These are phyloP conservation scores for Candida bentonensis DNA, from an alignment of 805 yeast genomes.

Conservation along the genomic window DNA sequence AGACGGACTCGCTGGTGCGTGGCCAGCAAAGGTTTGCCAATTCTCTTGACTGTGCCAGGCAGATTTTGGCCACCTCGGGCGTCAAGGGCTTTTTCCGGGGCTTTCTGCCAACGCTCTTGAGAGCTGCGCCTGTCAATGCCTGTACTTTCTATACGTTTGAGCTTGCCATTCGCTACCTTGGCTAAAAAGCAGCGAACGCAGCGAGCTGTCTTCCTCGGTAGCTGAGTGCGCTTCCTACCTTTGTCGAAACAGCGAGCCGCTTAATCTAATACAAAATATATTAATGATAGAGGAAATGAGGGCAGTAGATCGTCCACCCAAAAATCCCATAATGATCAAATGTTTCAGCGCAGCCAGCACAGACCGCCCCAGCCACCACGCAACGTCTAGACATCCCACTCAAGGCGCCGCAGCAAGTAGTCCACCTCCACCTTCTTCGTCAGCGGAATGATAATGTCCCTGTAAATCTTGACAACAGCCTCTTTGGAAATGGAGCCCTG, in stretches of 20 bases:
- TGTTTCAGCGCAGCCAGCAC: too few species aligned
- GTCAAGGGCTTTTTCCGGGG: conserved; percentile 67
- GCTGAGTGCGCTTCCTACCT: too few species aligned
- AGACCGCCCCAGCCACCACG: too few species aligned
- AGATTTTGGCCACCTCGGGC: conserved; percentile 48
- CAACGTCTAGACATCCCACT: conserved; percentile 19
- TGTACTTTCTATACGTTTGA: conserved; percentile 94
- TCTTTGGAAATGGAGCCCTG: conserved; percentile 74
- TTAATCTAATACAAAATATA: too few species aligned
- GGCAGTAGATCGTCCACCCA: too few species aligned
- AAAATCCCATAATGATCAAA: too few species aligned
- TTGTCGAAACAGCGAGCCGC: too few species aligned
- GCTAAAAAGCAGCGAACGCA: too few species aligned
- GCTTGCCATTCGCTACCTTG: conserved; percentile 40
- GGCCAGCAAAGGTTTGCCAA: conserved; percentile 44
- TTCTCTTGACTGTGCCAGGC: conserved; percentile 48
- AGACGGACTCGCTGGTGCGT: conserved; percentile 52
- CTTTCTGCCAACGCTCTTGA: conserved; percentile 76
- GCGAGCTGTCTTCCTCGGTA: too few species aligned
- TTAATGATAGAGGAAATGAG: too few species aligned
- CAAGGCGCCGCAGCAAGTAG: conserved; percentile 71
- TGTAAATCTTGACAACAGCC: conserved; percentile 66
- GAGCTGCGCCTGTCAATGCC: conserved; percentile 98
- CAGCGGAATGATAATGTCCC: conserved; percentile 80
- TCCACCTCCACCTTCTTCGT: conserved; percentile 94